A percentile compares a stretch with the other conserved stretches of the same genome.
These are phyloP conservation scores for Cucurbitaria berberidis DNA, from an alignment of 2,329 filamentous ascomycete species.

Conservation along the genomic window DNA sequence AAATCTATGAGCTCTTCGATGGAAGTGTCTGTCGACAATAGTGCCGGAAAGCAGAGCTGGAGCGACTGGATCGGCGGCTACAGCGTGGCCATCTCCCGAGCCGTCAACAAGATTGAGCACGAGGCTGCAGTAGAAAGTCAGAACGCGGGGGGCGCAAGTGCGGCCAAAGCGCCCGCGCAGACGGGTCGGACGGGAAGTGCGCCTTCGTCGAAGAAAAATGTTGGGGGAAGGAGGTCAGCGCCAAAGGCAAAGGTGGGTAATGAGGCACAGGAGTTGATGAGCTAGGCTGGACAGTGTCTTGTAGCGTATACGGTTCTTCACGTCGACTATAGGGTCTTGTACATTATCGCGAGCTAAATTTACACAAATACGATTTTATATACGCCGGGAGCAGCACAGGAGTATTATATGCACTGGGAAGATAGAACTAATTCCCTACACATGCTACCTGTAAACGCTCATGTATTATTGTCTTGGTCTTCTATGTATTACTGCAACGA, in stretches of 20 bases:
- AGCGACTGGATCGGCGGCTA: slow-evolving; percentile 49
- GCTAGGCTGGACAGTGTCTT: slow-evolving; percentile 11
- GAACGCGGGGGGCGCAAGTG: background rate
- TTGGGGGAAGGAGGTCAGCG: slow-evolving; percentile 22
- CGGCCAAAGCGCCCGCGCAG: slow-evolving; percentile 2
- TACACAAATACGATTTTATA: no score
- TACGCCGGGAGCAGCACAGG: no score
- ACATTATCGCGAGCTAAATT: no score
- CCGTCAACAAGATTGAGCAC: slow-evolving; percentile 46
- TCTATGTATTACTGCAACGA: no score
- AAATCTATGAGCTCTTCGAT: slow-evolving; percentile 14
- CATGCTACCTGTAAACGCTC: no score
- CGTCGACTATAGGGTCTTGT: no score
- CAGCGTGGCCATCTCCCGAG: slow-evolving; percentile 44
- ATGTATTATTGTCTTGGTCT: no score
- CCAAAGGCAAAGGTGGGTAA: slow-evolving; percentile 29
- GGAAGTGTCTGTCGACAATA: slow-evolving; percentile 20
- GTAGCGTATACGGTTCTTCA: no score
- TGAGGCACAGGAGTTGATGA: slow-evolving; percentile 36
- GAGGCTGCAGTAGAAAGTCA: slow-evolving; percentile 45
- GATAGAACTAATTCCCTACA: no score
- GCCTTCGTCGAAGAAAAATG: slow-evolving; percentile 11
- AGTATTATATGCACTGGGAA: no score
- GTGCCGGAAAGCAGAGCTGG: slow-evolving; percentile 39
- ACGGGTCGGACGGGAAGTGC: slow-evolving; percentile 4